Evolutionary conservation across 2,329 filamentous ascomycete genomes (phyloP), one percentile per base, ranked within the genome.

Genomic region (Aspergillus pseudoviridinutans): DNA sequence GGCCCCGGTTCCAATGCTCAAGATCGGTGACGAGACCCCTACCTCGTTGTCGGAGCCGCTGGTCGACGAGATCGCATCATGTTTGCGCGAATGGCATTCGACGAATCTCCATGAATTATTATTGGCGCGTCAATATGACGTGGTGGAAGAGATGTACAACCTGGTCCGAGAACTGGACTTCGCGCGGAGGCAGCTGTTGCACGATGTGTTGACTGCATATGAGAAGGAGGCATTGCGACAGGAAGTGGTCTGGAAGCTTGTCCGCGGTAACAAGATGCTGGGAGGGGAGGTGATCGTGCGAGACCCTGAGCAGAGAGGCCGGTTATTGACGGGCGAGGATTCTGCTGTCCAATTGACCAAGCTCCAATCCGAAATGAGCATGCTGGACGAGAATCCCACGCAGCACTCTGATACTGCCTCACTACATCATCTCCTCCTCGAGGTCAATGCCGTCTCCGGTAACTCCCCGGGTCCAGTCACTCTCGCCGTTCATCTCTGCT

Each of bases 11-110:
- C 94, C 94, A 4, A 94, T 97, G 89, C 82, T 99, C 54, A 96
- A 97, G 74, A 93, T 99, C 71, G 94, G 94, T 58, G 94, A 99
- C 70, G 94, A 99, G 78, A 96, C 92, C 1, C 91, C 92, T 1
- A 96, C 91, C 0, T 97, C 92, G 5, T 81, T 85, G 17, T 87
- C 90, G 8, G 95, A 99, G 72, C 94, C 94, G 2, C 77, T 99
- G 60, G 92, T 99, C 25, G 94, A 99, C 75, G 94, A 99, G 74
- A 97, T 99, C 66, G 92, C 94, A 14, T 97, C 92, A 3, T 99
- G 94, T 72, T 78, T 99, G 61, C 86, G 94, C 66, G 94, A 99
- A 82, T 99, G 94, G 95, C 93, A 99, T 77, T 96, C 94, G 22
- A 96, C 92, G 20, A 95, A 97, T 70, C 82, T 99, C 17, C 95